Base-by-base conservation (phyloP, 352 stramenopile genomes). In the Aphanomyces astaci region DNA sequence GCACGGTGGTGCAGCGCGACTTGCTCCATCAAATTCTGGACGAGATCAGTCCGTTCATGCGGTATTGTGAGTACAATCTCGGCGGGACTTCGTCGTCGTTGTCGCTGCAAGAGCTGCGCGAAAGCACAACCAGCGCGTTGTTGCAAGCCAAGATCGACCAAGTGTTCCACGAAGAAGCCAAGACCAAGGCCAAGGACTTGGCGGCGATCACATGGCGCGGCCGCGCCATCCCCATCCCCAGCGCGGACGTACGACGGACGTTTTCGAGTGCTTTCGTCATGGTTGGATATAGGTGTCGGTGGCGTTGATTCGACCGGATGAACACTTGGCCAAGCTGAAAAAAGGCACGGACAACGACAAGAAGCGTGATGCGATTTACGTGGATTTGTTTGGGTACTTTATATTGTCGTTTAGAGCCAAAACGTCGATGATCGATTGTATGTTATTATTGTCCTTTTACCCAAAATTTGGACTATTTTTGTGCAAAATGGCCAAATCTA, bases 111-210 rank as follows among this genome's bases (percentile, higher is more conserved):
- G 56, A 65, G n/a, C 33, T 65, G n/a, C 56, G 56, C 24, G 56
- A 65, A 48, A 80, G 81, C 33, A 83, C 81, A 10, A 91, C 78
- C 33, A 90, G 84, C 63, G 77, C 83, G 45, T 68, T 94, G 36
- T 56, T 94, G 72, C 83, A 92, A 72, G 89, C 83, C 45, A 94
- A 94, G 76, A 90, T 94, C 52, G 85, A 94, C 39, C 56, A 87
- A 32, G 85, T 94, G 59, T 72, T 94, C 49, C 75, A 91, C n/a
- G 85, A 90, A 55, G 82, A 84, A 46, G 82, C 83, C 27, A 94
- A 92, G 74, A 80, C 91, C 56, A 94, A 94, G 74, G 85, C 89
- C n/a, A 84, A 84, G 15, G 81, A 79, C 64, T 70, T 94, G n/a
- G 83, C 77, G 51, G 89, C 80, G 0, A 84, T 94, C 64, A 76